These are phyloP conservation scores for Yarrowia yakushimensis DNA, from an alignment of 805 yeast genomes.

Conservation along the genomic window DNA sequence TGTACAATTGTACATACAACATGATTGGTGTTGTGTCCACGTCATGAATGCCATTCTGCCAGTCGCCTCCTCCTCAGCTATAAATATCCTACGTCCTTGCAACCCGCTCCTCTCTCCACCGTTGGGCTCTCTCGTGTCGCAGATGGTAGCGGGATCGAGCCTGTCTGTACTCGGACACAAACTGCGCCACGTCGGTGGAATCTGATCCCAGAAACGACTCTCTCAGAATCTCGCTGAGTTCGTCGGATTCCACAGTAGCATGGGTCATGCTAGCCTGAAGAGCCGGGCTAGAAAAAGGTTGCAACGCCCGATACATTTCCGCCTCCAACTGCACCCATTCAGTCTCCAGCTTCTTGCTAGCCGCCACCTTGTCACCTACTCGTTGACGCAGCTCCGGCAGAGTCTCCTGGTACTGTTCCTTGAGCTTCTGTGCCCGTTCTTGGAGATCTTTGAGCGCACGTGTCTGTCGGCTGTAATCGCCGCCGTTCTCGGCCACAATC, in stretches of 20 bases:
- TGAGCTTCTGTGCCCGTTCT: conserved; percentile 28
- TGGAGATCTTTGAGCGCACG: conserved; percentile 11
- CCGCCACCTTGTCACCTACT: conserved; percentile 23
- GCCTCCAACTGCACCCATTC: conserved; percentile 41
- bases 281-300: conserved; percentile 42
- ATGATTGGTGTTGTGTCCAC: too few relatives aligned
- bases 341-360: conserved; percentile 33
- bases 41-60: too few relatives aligned
- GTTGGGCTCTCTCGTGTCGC: conserved; percentile 46
- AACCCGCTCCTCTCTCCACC: conserved; percentile 48
- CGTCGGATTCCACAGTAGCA: conserved; percentile 38
- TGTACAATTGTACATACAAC: too few relatives aligned
- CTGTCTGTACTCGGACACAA: conserved; percentile 44
- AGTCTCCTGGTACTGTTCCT: conserved; percentile 32
- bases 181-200: conserved; percentile 37
- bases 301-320: conserved; percentile 38
- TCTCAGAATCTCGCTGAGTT: conserved; percentile 39
- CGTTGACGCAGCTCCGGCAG: conserved; percentile 30
- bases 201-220: conserved; percentile 36
- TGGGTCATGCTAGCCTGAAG: conserved; percentile 37
- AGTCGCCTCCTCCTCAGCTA: too few relatives aligned
- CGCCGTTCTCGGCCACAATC: conserved; percentile 3
- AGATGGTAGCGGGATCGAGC: conserved; percentile 46
- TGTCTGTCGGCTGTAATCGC: conserved; percentile 14
- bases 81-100: neutral